Percentiles rank a stretch among this genome's conserved stretches.
phyloP scores from a whole-genome alignment of 192 early-diverging fungal species.

The Piromyces finnis region DNA sequence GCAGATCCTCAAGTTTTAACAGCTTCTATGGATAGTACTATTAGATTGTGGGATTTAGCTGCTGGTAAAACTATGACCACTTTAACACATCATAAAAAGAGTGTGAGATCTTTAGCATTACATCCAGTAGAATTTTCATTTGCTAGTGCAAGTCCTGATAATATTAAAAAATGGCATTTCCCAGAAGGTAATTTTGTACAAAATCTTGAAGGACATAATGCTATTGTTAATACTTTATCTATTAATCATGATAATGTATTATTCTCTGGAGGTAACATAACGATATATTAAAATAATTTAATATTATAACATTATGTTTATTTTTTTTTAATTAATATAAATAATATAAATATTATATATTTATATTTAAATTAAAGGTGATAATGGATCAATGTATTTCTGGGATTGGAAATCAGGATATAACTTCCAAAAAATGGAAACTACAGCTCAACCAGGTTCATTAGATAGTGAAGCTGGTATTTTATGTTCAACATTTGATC shows the following conservation, averaged over 20 bases:
- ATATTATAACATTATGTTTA: too few relatives aligned
- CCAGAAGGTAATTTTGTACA: constrained; percentile 90
- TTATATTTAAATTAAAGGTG: constrained; percentile 25
- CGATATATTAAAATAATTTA: neutral
- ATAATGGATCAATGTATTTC: constrained; percentile 92
- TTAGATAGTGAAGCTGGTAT: constrained; percentile 90
- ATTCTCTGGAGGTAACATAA: constrained; percentile 67
- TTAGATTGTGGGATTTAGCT: constrained; percentile 90
- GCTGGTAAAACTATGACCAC: constrained; percentile 86
- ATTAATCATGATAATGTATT: constrained; percentile 85
- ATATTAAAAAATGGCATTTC: constrained; percentile 94
- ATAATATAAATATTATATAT: neutral
- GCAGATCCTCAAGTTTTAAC: constrained; percentile 94
- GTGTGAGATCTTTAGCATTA: constrained; percentile 74
- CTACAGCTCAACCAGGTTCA: constrained; percentile 85
- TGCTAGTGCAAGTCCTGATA: constrained; percentile 64
- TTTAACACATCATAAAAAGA: constrained; percentile 97
- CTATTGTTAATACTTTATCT: constrained; percentile 79
- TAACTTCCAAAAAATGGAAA: constrained; percentile 80
- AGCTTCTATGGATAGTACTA: constrained; percentile 79
- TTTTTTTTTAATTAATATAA: neutral
- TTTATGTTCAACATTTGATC: constrained; percentile 89
- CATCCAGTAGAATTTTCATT: constrained; percentile 92
- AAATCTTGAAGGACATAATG: constrained; percentile 68
- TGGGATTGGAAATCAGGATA: constrained; percentile 94